phyloP scores from a whole-genome alignment of 768 basidiomycete species.

The Ramaria rubella region DNA sequence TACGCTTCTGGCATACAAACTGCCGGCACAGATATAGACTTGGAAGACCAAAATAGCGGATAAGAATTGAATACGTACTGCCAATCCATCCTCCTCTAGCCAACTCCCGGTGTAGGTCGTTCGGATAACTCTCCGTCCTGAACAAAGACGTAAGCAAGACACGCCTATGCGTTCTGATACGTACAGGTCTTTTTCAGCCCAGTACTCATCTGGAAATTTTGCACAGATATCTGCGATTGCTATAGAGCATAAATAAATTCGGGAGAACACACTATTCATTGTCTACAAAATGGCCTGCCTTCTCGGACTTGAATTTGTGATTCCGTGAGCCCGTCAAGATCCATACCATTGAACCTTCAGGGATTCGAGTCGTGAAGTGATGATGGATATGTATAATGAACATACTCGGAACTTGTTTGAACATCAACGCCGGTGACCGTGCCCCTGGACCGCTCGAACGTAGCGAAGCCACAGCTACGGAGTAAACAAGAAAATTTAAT shows the following conservation, averaged over 20 bases:
- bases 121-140: constrained; percentile 11
- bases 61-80: constrained; percentile 11
- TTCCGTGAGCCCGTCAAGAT: constrained; percentile 5
- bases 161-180: too few species aligned
- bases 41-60: too few species aligned
- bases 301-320: constrained; percentile 11
- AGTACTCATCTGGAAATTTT: constrained; percentile 15
- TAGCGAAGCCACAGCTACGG: too few species aligned
- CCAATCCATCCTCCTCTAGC: constrained; percentile 13
- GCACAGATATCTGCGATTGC: constrained; percentile 11
- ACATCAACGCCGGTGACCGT: too few species aligned
- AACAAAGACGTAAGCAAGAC: neutral
- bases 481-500: too few species aligned
- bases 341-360: constrained; percentile 6
- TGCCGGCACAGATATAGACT: neutral
- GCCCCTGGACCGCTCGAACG: too few species aligned
- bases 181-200: constrained; percentile 14
- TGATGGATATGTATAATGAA: too few species aligned
- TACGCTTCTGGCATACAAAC: constrained; percentile 12
- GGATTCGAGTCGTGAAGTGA: neutral
- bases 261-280: too few species aligned
- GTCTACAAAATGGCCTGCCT: neutral
- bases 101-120: constrained; percentile 13
- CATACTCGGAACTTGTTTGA: too few species aligned
- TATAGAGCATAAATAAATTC: neutral